Conservation (phyloP, 345 rosid genomes). For the Salix purpurea region DNA sequence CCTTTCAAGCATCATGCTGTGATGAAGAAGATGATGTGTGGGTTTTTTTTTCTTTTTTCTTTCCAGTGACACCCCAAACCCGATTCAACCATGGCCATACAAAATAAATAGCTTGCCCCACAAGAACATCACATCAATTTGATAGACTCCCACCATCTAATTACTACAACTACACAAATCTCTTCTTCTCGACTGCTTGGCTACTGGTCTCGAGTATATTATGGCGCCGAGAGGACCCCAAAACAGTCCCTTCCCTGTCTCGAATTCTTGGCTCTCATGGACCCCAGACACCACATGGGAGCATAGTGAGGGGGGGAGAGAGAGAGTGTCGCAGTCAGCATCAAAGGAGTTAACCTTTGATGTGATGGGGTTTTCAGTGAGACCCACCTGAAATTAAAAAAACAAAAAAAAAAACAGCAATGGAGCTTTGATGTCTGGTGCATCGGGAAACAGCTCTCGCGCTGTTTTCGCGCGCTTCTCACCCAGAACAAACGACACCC, state of each 20-base stretch:
- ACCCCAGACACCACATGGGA: constrained; percentile 26
- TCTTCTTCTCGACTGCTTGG: not conserved
- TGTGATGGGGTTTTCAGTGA: not conserved
- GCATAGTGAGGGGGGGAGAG: constrained; percentile 7
- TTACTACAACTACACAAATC: not conserved
- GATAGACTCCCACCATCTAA: constrained; percentile 23
- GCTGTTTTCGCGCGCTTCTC: constrained; percentile 40
- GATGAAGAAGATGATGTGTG: not conserved
- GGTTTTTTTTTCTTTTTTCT: no score
- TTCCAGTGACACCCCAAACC: not conserved
- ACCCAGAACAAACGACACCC: not conserved
- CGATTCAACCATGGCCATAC: not conserved
- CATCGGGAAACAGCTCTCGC: constrained; percentile 42
- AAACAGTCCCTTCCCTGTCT: constrained; percentile 28
- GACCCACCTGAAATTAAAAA: not conserved
- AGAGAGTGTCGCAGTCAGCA: constrained; percentile 3
- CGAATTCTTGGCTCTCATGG: constrained; percentile 6
- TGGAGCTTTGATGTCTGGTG: not conserved
- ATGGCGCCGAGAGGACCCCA: constrained; percentile 15
- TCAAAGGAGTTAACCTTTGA: constrained; percentile 17
- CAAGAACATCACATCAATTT: constrained; percentile 11
- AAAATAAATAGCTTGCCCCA: constrained; percentile 2
- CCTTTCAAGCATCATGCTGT: not conserved
- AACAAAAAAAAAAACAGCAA: no score
- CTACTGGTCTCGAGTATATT: no score